Base-by-base conservation (phyloP, 1,139 yeast genomes). In the Candida sanyaensis region DNA sequence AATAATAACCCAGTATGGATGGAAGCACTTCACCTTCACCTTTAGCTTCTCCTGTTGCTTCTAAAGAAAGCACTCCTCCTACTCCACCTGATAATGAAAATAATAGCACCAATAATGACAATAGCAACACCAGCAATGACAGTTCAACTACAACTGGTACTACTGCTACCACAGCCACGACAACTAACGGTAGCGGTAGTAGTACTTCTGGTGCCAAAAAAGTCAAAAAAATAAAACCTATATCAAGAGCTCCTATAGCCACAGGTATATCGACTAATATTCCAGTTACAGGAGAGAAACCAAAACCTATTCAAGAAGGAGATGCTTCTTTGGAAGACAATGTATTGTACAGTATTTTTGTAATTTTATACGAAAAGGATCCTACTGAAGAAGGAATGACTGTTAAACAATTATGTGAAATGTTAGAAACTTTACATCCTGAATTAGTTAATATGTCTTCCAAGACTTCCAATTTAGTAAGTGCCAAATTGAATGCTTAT, bases 271-370 rank as follows among this genome's bases (percentile, higher is more conserved):
- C 90, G 7, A 86, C 90, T 34, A 80, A 87, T 2, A 86, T 87
- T 49, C 93, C 93, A 1, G 88, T 87, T 2, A 85, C 92, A 7
- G 92, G 92, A 34, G 92, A 86, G 59, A 81, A 89, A 61, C 92
- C 92, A 37, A 73, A 72, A 57, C 95, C 95, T 2, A 77, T 75
- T 33, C 83, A 83, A 55, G 82, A 81, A 57, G 73, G 73, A 49
- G 77, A 84, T 49, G 71, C 78, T 13, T 79, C 88, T 3, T 69
- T 87, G 55, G 91, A 86, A 58, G 96, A 87, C 65, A 86, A 84
- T 56, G 93, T 87, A 8, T 69, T 87, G 48, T 83, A 73, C 63
- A 91, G 92, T 5, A 88, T 87, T 47, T 86, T 87, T 61, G 77
- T 82, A 45, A 86, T 87, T 44, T 67, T 87, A 51, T 86, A 71